Percentiles rank a stretch among this genome's conserved stretches.
Evolutionary conservation across 495 filamentous ascomycete genomes (phyloP).

Genomic region (Thermothielavioides terrestris): DNA sequence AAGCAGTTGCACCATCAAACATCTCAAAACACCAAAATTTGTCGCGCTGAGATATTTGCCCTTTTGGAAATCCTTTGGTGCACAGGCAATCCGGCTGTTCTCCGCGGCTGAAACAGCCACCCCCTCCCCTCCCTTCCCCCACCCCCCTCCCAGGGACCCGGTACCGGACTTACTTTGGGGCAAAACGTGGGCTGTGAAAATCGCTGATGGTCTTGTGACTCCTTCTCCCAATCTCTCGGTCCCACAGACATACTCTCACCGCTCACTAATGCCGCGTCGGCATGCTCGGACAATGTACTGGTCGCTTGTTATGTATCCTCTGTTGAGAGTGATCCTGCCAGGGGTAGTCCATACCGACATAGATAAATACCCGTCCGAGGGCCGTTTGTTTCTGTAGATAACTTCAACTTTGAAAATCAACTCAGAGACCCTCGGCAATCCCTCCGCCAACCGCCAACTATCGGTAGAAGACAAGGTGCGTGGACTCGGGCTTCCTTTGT

Average conservation of each 20-base stretch:
- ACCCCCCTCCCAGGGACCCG: too few species aligned
- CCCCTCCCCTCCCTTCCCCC: too few species aligned
- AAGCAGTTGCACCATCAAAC: background rate
- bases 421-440: too few species aligned
- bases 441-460: background rate
- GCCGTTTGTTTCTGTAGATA: background rate
- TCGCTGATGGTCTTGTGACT: conserved; percentile 16
- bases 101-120: conserved; percentile 8
- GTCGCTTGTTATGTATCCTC: conserved; percentile 1
- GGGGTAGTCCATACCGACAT: background rate
- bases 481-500: too few species aligned
- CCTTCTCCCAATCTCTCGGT: conserved; percentile 11
- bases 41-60: conserved; percentile 3
- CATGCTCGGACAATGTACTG: background rate
- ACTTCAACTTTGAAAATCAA: too few species aligned
- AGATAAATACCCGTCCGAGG: conserved; percentile 1
- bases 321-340: background rate
- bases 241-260: conserved; percentile 13
- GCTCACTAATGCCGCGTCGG: conserved; percentile 5
- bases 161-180: too few species aligned
- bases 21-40: conserved; percentile 5
- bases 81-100: background rate
- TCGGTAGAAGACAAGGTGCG: background rate
- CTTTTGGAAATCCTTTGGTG: conserved; percentile 7
- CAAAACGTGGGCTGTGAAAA: conserved; percentile 9